phyloP scores from a whole-genome alignment of 768 basidiomycete genomes.

The Lenzites betulinus region DNA sequence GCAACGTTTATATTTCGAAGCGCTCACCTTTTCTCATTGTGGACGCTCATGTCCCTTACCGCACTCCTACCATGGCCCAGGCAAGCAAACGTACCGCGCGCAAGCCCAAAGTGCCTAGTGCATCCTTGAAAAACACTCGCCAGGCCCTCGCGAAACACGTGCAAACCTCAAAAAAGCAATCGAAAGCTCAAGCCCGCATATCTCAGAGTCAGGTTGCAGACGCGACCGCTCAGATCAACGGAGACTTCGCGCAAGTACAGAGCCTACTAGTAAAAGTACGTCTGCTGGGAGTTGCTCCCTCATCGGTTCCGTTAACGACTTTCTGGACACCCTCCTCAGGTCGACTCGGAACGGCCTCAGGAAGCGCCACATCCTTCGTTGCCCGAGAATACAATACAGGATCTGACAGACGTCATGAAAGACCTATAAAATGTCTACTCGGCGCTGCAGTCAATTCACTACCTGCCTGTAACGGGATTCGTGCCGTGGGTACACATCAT shows the following conservation, averaged over 20 bases:
- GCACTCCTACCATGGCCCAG: too few species aligned
- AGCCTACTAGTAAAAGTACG: neutral
- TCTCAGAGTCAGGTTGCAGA: neutral
- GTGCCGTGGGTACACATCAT: too few species aligned
- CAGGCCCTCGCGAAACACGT: neutral
- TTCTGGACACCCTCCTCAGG: neutral
- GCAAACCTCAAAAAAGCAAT: neutral
- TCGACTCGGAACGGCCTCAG: neutral
- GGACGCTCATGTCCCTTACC: too few species aligned
- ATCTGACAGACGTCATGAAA: conserved; percentile 5
- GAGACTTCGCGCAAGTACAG: conserved; percentile 9
- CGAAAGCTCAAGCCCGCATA: neutral
- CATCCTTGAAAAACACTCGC: neutral
- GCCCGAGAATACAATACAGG: conserved; percentile 1
- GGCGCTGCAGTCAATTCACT: too few species aligned
- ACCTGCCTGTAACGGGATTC: too few species aligned
- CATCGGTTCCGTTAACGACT: too few species aligned
- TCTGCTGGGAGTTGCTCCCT: too few species aligned
- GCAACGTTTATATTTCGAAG: too few species aligned
- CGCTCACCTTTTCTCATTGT: too few species aligned
- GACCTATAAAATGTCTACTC: neutral
- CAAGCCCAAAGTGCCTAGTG: neutral
- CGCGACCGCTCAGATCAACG: conserved; percentile 6
- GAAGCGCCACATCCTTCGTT: neutral
- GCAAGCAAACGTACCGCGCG: too few species aligned